phyloP scores from a whole-genome alignment of 345 rosid genomes.

The Linum usitatissimum region DNA sequence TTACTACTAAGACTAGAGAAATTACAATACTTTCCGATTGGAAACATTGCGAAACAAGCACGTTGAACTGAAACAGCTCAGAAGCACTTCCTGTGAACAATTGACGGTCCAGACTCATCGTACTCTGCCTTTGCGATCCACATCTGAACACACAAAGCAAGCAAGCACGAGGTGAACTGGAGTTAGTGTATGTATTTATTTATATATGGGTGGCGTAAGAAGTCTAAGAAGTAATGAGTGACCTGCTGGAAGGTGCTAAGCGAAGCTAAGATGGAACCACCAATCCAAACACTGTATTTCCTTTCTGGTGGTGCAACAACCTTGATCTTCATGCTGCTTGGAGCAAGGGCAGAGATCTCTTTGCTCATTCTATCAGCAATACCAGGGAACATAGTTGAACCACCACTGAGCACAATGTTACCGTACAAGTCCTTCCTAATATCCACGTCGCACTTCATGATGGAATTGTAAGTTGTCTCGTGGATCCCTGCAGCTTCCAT shows the following conservation, averaged over 20 bases:
- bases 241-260: background rate
- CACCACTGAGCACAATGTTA: background rate
- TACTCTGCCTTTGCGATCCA: slow-evolving; percentile 6
- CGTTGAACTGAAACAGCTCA: background rate
- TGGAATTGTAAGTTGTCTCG: background rate
- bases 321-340: slow-evolving; percentile 1
- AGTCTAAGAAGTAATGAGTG: background rate
- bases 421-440: background rate
- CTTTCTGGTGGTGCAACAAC: background rate
- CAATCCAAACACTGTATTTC: background rate
- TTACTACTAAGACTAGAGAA: too few species aligned
- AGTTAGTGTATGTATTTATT: too few species aligned
- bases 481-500: background rate
- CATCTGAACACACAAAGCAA: background rate
- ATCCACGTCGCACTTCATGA: background rate
- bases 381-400: background rate
- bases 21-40: background rate
- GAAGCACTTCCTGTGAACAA: slow-evolving; percentile 7
- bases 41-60: background rate
- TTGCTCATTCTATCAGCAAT: background rate
- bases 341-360: background rate
- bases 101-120: slow-evolving; percentile 5
- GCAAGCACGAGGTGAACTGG: background rate
- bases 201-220: too few species aligned
- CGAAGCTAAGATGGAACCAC: background rate